Evolutionary conservation across 768 basidiomycete species (phyloP).

Genomic region (Fomitopsis pulvina): DNA sequence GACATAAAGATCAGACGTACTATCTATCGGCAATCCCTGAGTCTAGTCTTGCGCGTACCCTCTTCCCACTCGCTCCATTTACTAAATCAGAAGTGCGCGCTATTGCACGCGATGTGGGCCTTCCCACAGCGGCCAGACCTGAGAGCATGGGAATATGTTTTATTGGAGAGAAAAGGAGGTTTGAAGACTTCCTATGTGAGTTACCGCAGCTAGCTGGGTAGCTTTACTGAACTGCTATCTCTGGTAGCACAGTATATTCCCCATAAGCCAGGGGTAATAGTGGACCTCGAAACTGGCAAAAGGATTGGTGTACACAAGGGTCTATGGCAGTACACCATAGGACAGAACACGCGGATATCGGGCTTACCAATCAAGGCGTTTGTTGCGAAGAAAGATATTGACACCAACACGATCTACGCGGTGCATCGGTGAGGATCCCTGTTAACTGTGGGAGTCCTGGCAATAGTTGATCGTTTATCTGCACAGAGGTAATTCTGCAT

Average conservation of each 20-base stretch:
- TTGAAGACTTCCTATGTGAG: slow-evolving; percentile 69
- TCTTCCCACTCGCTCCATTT: slow-evolving; percentile 71
- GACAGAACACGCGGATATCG: slow-evolving; percentile 64
- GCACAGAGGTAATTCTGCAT: slow-evolving; percentile 51
- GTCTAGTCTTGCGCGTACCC: slow-evolving; percentile 50
- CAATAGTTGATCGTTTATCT: neutral
- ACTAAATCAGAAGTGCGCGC: slow-evolving; percentile 68
- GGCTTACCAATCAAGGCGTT: slow-evolving; percentile 62
- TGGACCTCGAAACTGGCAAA: slow-evolving; percentile 49
- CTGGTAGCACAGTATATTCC: slow-evolving; percentile 70
- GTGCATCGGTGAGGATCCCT: slow-evolving; percentile 57
- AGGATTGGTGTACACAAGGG: slow-evolving; percentile 60
- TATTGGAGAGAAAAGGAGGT: slow-evolving; percentile 73
- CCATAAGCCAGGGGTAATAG: slow-evolving; percentile 62
- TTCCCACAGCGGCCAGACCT: slow-evolving; percentile 68
- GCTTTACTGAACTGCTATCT: neutral
- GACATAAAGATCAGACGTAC: slow-evolving; percentile 84
- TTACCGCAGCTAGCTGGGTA: neutral
- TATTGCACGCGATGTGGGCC: slow-evolving; percentile 51
- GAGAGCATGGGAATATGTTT: slow-evolving; percentile 98
- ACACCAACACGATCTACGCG: slow-evolving; percentile 62
- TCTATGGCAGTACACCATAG: slow-evolving; percentile 81
- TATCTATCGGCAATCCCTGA: slow-evolving; percentile 80
- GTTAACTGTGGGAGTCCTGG: neutral
- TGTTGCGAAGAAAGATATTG: slow-evolving; percentile 64